These are phyloP conservation scores for Butyriboletus appendiculatus DNA, from an alignment of 1,284 basidiomycete genomes.

Conservation along the genomic window DNA sequence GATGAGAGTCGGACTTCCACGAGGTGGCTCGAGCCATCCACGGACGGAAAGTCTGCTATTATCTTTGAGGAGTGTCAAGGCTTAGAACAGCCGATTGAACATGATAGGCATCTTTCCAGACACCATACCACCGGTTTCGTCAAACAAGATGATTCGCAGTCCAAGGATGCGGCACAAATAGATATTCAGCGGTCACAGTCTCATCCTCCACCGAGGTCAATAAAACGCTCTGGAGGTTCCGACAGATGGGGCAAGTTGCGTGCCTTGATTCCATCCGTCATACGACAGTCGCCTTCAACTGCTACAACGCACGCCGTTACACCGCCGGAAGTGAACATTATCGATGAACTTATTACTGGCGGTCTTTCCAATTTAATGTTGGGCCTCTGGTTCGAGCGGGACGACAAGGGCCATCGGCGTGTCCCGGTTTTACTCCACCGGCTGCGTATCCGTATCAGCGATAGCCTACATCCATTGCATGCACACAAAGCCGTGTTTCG, in stretches of 20 bases:
- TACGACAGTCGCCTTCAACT: conserved; percentile 32
- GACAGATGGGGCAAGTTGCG: conserved; percentile 64
- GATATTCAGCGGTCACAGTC: conserved; percentile 44
- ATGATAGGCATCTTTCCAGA: conserved; percentile 11
- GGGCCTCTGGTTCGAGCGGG: conserved; percentile 89
- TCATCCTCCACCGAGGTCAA: conserved; percentile 40
- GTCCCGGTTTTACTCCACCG: conserved; percentile 90
- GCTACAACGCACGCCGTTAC: conserved; percentile 47
- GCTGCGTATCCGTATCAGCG: conserved; percentile 81
- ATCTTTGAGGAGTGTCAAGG: conserved; percentile 33
- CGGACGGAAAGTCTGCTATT: conserved; percentile 43
- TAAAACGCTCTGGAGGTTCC: conserved; percentile 35
- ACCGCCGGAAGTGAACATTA: conserved; percentile 68
- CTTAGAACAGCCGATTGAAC: conserved; percentile 9
- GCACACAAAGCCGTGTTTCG: conserved; percentile 83
- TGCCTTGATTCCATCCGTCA: conserved; percentile 61
- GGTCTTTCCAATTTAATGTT: conserved; percentile 84
- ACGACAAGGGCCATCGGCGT: conserved; percentile 83
- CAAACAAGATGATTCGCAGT: conserved; percentile 9
- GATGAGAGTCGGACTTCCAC: conserved; percentile 53
- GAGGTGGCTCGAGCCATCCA: conserved; percentile 60
- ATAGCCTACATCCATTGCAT: conserved; percentile 82
- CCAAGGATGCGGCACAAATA: conserved; percentile 12
- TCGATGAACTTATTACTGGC: conserved; percentile 82
- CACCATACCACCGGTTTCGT: conserved; percentile 3